Evolutionary conservation across 2,329 filamentous ascomycete genomes (phyloP), one percentile per base, ranked within the genome.

Genomic region (Mycocentrospora acerina): DNA sequence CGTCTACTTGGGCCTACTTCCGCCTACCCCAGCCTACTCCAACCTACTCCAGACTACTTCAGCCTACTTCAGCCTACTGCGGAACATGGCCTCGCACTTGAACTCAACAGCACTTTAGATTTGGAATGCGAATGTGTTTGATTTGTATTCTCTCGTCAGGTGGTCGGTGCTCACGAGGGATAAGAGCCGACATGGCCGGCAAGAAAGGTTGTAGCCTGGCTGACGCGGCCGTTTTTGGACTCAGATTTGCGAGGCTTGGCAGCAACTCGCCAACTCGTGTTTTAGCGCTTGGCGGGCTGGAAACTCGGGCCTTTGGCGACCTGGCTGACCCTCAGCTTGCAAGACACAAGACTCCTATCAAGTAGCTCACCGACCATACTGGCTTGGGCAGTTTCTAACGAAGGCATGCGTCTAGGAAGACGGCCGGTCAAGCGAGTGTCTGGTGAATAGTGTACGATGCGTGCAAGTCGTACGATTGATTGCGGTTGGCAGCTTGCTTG

Each of bases 241-340:
- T 42, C 32, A 35, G 45, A 19, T 38, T 51, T 48, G 32, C 36
- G 30, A 43, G 47, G 30, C 56, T 62, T 62, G 60, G 56, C 59
- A 38, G 53, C 60, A 64, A 60, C 55, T 51, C n/a, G n/a, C n/a
- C n/a, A 44, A 49, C 51, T 50, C 48, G 53, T 54, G 50, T 62
- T 53, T 22, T 55, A 44, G 40, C 42, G 41, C 61, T 62, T 63
- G 60, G 61, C 60, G 44, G 55, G 53, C 53, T 60, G 58, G 54
- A 55, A 51, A 51, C 43, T 58, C 60, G 60, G 60, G 32, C 53
- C 51, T 60, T 59, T 61, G 49, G 5, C 19, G 9, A 6, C 57
- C 60, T 59, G 33, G 48, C 51, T 53, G 43, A 34, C 54, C 58
- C 19, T 22, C 45, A 50, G 60, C 53, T 57, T 61, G 60, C 59